These are phyloP conservation scores for Hypoxylon sp. DNA, from an alignment of 2,329 filamentous ascomycete species.

Conservation along the genomic window DNA sequence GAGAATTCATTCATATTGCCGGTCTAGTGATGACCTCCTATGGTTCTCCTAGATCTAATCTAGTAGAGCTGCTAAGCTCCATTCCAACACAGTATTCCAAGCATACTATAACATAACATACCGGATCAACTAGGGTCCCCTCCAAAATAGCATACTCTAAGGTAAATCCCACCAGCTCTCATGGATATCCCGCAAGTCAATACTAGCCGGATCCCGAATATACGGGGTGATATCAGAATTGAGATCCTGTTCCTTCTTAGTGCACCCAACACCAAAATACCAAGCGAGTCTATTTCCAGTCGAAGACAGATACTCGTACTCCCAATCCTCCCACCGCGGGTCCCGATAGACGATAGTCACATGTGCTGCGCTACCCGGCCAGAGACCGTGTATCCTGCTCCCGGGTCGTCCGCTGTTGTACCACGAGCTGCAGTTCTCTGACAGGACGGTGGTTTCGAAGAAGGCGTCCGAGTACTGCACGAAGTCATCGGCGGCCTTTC, in stretches of 20 bases:
- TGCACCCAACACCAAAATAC: constrained; percentile 78
- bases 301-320: constrained; percentile 62
- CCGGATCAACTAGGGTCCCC: background rate
- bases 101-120: background rate
- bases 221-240: constrained; percentile 75
- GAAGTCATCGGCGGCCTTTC: constrained; percentile 75
- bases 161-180: constrained; percentile 75
- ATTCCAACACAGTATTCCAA: background rate
- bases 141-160: constrained; percentile 6
- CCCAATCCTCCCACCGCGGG: constrained; percentile 71
- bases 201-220: constrained; percentile 67
- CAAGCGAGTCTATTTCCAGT: constrained; percentile 69
- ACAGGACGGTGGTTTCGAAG: constrained; percentile 68
- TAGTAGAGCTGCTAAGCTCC: background rate
- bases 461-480: constrained; percentile 71
- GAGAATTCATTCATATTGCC: background rate
- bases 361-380: constrained; percentile 77
- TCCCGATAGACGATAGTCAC: constrained; percentile 69
- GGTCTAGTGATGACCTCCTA: constrained; percentile 1
- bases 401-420: constrained; percentile 77
- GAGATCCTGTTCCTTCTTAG: constrained; percentile 68
- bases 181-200: constrained; percentile 74
- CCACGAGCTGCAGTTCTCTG: constrained; percentile 78
- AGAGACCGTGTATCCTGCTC: constrained; percentile 75
- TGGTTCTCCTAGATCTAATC: background rate